A percentile compares a stretch with the other conserved stretches of the same genome.
Conservation (phyloP, 495 filamentous ascomycete species). For the Stereocaulon alpinum region DNA sequence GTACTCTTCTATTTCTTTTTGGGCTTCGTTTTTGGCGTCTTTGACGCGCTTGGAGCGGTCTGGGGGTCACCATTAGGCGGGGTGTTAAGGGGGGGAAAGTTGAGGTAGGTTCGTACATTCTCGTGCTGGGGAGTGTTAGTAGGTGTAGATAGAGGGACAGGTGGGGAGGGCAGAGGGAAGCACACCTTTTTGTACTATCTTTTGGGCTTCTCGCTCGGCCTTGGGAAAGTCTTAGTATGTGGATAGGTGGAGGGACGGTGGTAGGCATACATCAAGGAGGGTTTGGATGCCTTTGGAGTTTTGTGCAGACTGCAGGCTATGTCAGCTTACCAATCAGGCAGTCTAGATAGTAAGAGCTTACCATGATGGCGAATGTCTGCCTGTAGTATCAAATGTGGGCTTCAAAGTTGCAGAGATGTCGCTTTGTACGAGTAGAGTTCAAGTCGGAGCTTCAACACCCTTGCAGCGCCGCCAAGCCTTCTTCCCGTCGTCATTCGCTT, state of each 20-base stretch:
- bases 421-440: background rate
- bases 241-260: slow-evolving; percentile 3
- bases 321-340: background rate
- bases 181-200: slow-evolving; percentile 94
- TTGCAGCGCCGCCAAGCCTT: background rate
- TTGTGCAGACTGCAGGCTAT: slow-evolving; percentile 67
- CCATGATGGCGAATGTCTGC: slow-evolving; percentile 9
- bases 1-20: slow-evolving; percentile 97
- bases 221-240: slow-evolving; percentile 32
- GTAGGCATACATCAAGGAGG: slow-evolving; percentile 78
- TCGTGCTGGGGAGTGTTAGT: slow-evolving; percentile 47
- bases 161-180: background rate
- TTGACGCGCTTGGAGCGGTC: slow-evolving; percentile 96
- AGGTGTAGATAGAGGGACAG: slow-evolving; percentile 4
- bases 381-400: background rate
- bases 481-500: background rate
- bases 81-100: slow-evolving; percentile 6
- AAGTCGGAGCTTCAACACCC: slow-evolving; percentile 10
- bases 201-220: slow-evolving; percentile 97
- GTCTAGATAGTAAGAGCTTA: background rate
- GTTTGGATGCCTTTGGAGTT: slow-evolving; percentile 97
- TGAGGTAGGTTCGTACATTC: slow-evolving; percentile 47
- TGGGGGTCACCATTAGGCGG: slow-evolving; percentile 28
- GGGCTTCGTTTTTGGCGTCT: slow-evolving; percentile 87
- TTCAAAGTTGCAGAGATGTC: background rate